Conservation (phyloP, 805 yeast genomes). For the Saccharomycopsis malanga region DNA sequence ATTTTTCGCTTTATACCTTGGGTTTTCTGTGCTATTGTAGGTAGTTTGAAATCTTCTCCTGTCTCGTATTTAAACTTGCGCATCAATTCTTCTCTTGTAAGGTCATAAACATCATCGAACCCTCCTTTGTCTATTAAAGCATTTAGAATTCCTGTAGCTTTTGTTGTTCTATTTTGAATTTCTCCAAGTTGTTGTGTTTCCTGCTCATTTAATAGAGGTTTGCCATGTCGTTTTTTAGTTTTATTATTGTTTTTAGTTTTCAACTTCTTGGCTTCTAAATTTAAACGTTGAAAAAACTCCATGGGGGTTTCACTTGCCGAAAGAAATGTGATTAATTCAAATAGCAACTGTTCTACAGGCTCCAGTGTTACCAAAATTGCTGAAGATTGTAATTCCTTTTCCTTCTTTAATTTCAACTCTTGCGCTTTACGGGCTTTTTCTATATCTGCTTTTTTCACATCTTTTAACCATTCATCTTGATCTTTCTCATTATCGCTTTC, state of each 20-base stretch:
- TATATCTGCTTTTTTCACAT: constrained; percentile 32
- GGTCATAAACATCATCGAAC: constrained; percentile 41
- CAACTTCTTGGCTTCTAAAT: constrained; percentile 23
- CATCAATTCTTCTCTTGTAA: constrained; percentile 49
- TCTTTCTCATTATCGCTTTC: constrained; percentile 31
- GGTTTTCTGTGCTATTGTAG: not conserved
- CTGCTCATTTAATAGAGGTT: no score
- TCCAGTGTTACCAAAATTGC: no score
- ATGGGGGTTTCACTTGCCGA: constrained; percentile 55
- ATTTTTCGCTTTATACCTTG: constrained; percentile 17
- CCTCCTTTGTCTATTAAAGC: constrained; percentile 35
- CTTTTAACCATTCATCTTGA: constrained; percentile 37
- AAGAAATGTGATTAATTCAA: constrained; percentile 35
- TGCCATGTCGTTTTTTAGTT: constrained; percentile 2
- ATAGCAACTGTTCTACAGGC: constrained; percentile 26
- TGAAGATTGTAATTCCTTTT: constrained; percentile 24
- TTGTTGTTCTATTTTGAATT: constrained; percentile 28
- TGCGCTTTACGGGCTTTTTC: constrained; percentile 32
- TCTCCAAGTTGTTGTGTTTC: not conserved
- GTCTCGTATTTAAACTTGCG: constrained; percentile 37
- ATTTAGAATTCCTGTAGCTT: constrained; percentile 45
- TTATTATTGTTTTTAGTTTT: constrained; percentile 17
- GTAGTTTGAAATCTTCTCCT: constrained; percentile 31
- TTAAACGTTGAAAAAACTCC: constrained; percentile 45
- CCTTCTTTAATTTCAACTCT: constrained; percentile 21